Base-by-base conservation (phyloP, 1,284 basidiomycete genomes). In the Boletus austroedulis region DNA sequence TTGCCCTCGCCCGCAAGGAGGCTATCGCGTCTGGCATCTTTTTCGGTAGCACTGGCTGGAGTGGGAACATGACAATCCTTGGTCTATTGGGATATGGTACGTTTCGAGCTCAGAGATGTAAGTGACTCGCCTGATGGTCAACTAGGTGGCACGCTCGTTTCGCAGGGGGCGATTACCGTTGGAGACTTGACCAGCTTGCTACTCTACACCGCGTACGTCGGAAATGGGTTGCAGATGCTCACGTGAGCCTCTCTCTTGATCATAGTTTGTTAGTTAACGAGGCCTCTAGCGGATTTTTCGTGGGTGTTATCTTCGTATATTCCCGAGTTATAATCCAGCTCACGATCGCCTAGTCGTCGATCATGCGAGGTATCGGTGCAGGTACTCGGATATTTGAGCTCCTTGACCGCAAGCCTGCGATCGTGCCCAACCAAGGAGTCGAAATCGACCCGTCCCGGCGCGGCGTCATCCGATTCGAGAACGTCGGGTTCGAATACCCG, bases 381-480 rank as follows among this genome's bases (percentile, higher is more conserved):
- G 94, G 94, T 11, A 83, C 86, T 1, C 89, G 97, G 26, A 90
- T 98, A 9, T 99, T 99, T 73, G 92, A 95, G 65, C 83, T 99
- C 8, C 80, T 99, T 21, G 94, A 96, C 67, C 84, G 92, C 38
- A 72, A 78, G 49, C 89, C 93, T 6, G 81, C 82, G 23, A 91
- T 95, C 63, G 82, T 82, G 6, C 82, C 88, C 5, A 78, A 80
- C 31, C 74, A 75, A 14, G 94, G 94, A 10, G 71, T 83, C 17
- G 70, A 75, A 3, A 72, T 94, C 3, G 73, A 82, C 19, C 73
- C 79, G 7, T 72, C 77, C 4, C 80, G 83, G 32, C 85, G 84
- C 50, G 94, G 89, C 2, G 66, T 80, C 7, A 81, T 97, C 57
- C 81, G 80, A 47, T 95, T 96, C 69, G 87, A 95, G 69, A 79